phyloP scores from a whole-genome alignment of 2,329 filamentous ascomycete species.

The Eurotiales sp. region DNA sequence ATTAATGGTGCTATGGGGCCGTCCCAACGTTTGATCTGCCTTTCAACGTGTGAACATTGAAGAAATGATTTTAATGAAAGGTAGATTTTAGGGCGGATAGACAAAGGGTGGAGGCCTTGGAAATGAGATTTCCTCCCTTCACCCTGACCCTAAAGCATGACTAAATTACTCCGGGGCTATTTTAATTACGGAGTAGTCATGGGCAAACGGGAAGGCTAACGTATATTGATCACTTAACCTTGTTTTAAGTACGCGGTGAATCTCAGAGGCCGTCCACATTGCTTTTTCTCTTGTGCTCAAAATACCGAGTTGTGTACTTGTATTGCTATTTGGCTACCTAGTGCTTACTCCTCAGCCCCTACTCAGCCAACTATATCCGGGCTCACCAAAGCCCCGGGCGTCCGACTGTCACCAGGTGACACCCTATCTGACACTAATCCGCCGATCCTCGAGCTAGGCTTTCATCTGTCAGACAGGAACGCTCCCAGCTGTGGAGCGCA shows the following conservation, averaged over 20 bases:
- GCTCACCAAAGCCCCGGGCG: not conserved
- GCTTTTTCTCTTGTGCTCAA: constrained; percentile 3
- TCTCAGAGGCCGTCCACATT: constrained; percentile 3
- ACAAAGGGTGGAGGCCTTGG: too few species aligned
- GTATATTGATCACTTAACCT: not conserved
- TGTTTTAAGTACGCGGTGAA: not conserved
- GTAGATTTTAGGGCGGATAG: too few species aligned
- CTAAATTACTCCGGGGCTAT: too few species aligned
- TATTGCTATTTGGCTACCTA: too few species aligned
- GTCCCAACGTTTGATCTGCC: too few species aligned
- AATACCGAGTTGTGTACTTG: too few species aligned
- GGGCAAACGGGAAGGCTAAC: not conserved
- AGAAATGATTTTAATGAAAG: too few species aligned
- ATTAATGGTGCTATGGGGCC: too few species aligned
- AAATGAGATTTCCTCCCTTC: not conserved
- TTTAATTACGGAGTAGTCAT: not conserved
- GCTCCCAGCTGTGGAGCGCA: not conserved
- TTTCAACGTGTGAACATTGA: too few species aligned
- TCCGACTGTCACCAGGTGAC: not conserved
- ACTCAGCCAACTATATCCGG: too few species aligned
- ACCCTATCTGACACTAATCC: constrained; percentile 3
- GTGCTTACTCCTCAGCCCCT: not conserved
- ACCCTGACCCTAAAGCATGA: too few species aligned
- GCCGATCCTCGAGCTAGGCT: constrained; percentile 7
- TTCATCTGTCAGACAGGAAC: constrained; percentile 6